Evolutionary conservation across 2,329 filamentous ascomycete species (phyloP).

Genomic region (Xenoacremonium recifei): DNA sequence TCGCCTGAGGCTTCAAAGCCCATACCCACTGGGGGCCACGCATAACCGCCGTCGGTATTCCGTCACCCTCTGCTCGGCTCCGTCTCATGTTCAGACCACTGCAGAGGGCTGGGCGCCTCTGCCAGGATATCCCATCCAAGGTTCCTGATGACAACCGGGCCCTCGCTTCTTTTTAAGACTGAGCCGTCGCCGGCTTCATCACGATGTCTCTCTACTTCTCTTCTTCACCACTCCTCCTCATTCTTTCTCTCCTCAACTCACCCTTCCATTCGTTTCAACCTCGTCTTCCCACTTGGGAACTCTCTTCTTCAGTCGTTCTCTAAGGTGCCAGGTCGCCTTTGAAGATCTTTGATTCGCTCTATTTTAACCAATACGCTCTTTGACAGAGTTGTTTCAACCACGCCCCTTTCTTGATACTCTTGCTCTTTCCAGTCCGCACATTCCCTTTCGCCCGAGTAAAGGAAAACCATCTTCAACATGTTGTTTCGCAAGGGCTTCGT

Average conservation of each 20-base stretch:
- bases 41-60: too few relatives aligned
- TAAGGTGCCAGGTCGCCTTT: slow-evolving; percentile 28
- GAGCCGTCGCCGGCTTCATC: too few relatives aligned
- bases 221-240: slow-evolving; percentile 12
- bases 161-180: slow-evolving; percentile 12
- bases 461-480: slow-evolving; percentile 16
- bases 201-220: slow-evolving; percentile 5
- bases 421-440: slow-evolving; percentile 19
- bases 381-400: slow-evolving; percentile 21
- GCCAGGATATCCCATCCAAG: slow-evolving; percentile 19
- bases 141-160: too few relatives aligned
- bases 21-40: too few relatives aligned
- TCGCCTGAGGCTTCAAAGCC: too few relatives aligned
- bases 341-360: slow-evolving; percentile 13
- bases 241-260: slow-evolving; percentile 15
- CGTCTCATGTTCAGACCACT: slow-evolving; percentile 27
- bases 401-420: slow-evolving; percentile 17
- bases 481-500: slow-evolving; percentile 22
- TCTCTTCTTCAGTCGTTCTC: slow-evolving; percentile 25
- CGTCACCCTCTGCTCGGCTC: too few relatives aligned
- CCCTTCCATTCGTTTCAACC: slow-evolving; percentile 17
- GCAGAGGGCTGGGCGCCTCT: slow-evolving; percentile 23
- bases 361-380: slow-evolving; percentile 17
- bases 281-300: slow-evolving; percentile 19
- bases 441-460: slow-evolving; percentile 1